Percentiles rank a stretch among this genome's conserved stretches.
phyloP scores from a whole-genome alignment of 2,329 filamentous ascomycete species.

The Escovopsis sp. region DNA sequence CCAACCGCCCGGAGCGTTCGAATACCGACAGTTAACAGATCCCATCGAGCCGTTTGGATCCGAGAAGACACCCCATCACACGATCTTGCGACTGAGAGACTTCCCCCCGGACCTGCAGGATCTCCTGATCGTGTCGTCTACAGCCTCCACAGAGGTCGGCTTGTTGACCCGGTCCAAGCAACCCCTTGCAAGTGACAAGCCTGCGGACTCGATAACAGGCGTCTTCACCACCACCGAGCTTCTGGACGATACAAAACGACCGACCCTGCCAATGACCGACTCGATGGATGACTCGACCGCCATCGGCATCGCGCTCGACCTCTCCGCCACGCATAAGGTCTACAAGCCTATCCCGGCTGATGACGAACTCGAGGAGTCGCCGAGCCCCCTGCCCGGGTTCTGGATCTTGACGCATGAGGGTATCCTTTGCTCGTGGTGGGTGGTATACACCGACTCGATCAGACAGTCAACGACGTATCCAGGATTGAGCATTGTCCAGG shows the following conservation, averaged over 20 bases:
- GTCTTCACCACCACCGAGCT: slow-evolving; percentile 63
- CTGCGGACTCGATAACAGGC: slow-evolving; percentile 43
- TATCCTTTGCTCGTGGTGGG: slow-evolving; percentile 74
- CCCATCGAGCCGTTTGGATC: slow-evolving; percentile 59
- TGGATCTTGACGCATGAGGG: slow-evolving; percentile 84
- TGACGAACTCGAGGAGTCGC: slow-evolving; percentile 63
- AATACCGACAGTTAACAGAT: slow-evolving; percentile 60
- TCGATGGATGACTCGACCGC: slow-evolving; percentile 52
- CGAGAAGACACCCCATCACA: slow-evolving; percentile 58
- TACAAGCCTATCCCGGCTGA: slow-evolving; percentile 62
- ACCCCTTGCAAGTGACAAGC: slow-evolving; percentile 46
- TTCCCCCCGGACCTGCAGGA: slow-evolving; percentile 74
- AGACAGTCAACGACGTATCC: slow-evolving; percentile 58
- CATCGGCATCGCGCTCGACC: slow-evolving; percentile 67
- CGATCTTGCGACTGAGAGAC: slow-evolving; percentile 59
- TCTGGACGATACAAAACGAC: slow-evolving; percentile 58
- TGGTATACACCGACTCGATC: slow-evolving; percentile 80
- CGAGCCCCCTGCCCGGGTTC: slow-evolving; percentile 67
- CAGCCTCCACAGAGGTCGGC: slow-evolving; percentile 64
- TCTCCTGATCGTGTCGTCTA: slow-evolving; percentile 68
- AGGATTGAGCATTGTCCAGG: slow-evolving; percentile 42
- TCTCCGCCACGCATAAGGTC: slow-evolving; percentile 71
- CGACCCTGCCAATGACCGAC: slow-evolving; percentile 57
- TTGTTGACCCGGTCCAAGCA: slow-evolving; percentile 60
- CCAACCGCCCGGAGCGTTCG: slow-evolving; percentile 43